Base-by-base conservation (phyloP, 106 monocot genomes). In the Acanthochlamys bracteata region DNA sequence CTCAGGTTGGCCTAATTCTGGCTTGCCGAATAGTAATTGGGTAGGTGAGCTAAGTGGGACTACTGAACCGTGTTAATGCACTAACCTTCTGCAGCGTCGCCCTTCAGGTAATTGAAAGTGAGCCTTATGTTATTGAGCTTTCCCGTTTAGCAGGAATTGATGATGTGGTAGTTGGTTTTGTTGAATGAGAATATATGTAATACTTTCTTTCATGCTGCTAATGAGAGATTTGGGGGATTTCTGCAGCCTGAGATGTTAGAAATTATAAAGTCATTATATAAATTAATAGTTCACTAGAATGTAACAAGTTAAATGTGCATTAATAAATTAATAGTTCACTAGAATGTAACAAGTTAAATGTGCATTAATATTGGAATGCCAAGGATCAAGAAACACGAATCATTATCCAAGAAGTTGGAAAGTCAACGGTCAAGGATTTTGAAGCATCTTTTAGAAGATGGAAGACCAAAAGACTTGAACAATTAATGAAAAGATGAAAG, bases 151-250 rank as follows among this genome's bases (percentile, higher is more conserved):
- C 33, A 33, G 33, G 33, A 33, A 49, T 49, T 2, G 12, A 4
- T 49, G 17, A 49, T 14, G 12, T 49, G 49, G 49, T 14, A 43
- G 13, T 43, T 43, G 43, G 15, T 19, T 16, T 57, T 57, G 22
- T 57, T 57, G 20, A 20, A 19, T 57, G 56, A 57, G 20, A 57
- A 22, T 57, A 57, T n/a, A n/a, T n/a, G 56, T 57, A 57, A n/a
- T n/a, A n/a, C n/a, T n/a, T n/a, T n/a, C 20, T 2, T 57, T 14
- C 7, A 4, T 57, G 20, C 20, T 57, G 14, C 56, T 10, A 20
- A 57, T 16, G 56, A 57, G 22, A 24, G 56, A 22, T 6, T 22
- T 57, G 22, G 20, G 20, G 19, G 56, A 21, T 4, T 57, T 57
- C 21, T 1, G 56, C 19, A 57, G 20, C 56, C 14, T 57, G 20